These are phyloP conservation scores for Voacanga thouarsii DNA, from an alignment of 257 asterid genomes.

Conservation along the genomic window DNA sequence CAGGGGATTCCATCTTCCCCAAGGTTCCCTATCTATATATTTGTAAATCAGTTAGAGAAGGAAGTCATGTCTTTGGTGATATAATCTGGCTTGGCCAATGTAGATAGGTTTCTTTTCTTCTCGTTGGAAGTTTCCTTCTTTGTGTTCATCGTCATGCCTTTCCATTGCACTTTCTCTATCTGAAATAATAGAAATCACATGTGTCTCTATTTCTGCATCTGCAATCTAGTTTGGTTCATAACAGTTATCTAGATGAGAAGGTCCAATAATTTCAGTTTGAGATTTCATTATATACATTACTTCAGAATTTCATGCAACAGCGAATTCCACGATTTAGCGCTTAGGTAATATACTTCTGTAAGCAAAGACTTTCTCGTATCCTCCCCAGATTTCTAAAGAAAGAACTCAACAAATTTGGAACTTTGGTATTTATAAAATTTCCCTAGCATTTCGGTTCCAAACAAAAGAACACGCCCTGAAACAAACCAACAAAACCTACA, in stretches of 20 bases:
- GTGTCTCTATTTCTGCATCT: too few species aligned
- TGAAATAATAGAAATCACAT: too few species aligned
- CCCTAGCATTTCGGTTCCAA: neutral
- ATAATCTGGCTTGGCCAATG: too few species aligned
- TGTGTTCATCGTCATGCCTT: too few species aligned
- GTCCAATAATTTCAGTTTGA: neutral
- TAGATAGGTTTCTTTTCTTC: too few species aligned
- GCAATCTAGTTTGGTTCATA: neutral
- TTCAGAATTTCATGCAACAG: neutral
- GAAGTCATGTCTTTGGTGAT: too few species aligned
- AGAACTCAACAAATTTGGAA: neutral
- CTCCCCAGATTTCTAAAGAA: neutral
- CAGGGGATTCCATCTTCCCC: too few species aligned
- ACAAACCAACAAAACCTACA: neutral
- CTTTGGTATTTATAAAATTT: too few species aligned
- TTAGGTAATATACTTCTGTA: neutral
- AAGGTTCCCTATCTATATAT: too few species aligned
- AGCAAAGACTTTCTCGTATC: neutral
- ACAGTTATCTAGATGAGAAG: neutral
- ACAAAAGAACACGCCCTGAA: neutral
- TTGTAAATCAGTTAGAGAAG: too few species aligned
- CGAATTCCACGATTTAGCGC: neutral
- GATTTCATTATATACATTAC: neutral
- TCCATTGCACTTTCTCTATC: too few species aligned
- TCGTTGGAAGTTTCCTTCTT: too few species aligned